Base-by-base conservation (phyloP, 768 basidiomycete genomes). In the Boletus patriciae region DNA sequence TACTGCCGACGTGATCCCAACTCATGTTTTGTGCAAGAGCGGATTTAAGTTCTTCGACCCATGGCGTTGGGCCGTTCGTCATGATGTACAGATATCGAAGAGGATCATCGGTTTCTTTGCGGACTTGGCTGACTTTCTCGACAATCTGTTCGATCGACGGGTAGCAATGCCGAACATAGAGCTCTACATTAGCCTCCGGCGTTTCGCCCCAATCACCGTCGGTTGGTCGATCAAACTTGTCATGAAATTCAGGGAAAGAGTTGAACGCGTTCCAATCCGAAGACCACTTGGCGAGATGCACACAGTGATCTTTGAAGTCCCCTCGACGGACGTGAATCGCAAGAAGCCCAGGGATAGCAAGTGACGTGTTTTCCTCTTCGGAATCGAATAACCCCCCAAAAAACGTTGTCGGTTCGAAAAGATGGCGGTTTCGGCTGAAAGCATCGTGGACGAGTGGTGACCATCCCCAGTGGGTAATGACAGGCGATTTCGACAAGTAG, bases 251-350 rank as follows among this genome's bases (percentile, higher is more conserved):
- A 0, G 78, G 76, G 56, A 81, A 75, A 5, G 69, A 63, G 58
- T 80, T 80, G 74, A 79, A 82, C 12, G 75, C 78, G 43, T 76
- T 69, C 74, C 73, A 82, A 3, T 66, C 64, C 4, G 76, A 61
- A 6, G 50, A 50, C 66, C 72, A 74, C 50, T 67, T 57, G 3
- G 70, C 70, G 36, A 83, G 72, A 52, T 69, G 54, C 6, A 53
- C 46, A 66, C 83, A 84, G 64, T 83, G 82, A 5, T 70, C 58
- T 38, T 72, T 43, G 59, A 74, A 83, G 64, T 82, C 82, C 12
- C 83, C 82, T 31, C 81, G 71, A 1, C 82, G 80, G 44, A 83
- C 66, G 59, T 83, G 83, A 9, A 83, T 62, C 4, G 77, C 83
- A 6, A 83, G 70, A 1, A 82, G 70, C 18, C 81, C 78, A 0